Conservation (phyloP, 2,329 filamentous ascomycete species). For the Penicillium sp. region DNA sequence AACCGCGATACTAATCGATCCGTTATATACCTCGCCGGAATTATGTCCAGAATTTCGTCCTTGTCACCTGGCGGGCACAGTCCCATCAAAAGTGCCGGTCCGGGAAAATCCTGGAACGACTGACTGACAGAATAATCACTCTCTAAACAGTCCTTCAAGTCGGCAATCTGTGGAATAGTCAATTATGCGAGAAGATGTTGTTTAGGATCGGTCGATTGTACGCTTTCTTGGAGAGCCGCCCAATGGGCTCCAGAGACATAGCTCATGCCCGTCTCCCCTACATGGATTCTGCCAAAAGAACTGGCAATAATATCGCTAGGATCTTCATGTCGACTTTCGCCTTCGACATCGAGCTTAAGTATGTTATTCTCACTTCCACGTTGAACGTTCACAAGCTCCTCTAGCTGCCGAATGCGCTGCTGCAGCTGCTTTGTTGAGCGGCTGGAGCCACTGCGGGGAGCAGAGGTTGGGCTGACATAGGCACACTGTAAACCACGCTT, state of each 20-base stretch:
- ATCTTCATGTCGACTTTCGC: neutral
- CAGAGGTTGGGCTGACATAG: neutral
- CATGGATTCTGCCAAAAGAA: conserved; percentile 2
- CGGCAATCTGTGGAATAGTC: conserved; percentile 1
- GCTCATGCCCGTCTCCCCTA: conserved; percentile 1
- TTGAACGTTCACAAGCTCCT: conserved; percentile 6
- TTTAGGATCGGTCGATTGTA: neutral
- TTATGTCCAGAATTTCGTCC: conserved; percentile 2
- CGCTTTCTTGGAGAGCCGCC: conserved; percentile 11
- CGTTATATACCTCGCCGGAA: neutral
- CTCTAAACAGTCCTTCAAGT: conserved; percentile 8
- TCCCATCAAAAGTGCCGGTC: conserved; percentile 4
- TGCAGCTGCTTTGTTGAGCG: conserved; percentile 4
- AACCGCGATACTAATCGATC: conserved; percentile 8
- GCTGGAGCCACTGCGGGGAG: neutral
- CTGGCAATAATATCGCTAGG: neutral
- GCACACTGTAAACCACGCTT: conserved; percentile 5
- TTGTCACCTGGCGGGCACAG: neutral
- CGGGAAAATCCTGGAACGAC: neutral
- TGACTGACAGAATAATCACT: neutral
- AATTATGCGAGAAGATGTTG: neutral
- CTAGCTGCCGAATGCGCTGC: conserved; percentile 10
- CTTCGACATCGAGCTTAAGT: neutral
- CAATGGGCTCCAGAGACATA: conserved; percentile 12
- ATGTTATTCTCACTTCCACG: neutral